These are phyloP conservation scores for Saussurea involucrata DNA, from an alignment of 129 eudicot species.

Conservation along the genomic window DNA sequence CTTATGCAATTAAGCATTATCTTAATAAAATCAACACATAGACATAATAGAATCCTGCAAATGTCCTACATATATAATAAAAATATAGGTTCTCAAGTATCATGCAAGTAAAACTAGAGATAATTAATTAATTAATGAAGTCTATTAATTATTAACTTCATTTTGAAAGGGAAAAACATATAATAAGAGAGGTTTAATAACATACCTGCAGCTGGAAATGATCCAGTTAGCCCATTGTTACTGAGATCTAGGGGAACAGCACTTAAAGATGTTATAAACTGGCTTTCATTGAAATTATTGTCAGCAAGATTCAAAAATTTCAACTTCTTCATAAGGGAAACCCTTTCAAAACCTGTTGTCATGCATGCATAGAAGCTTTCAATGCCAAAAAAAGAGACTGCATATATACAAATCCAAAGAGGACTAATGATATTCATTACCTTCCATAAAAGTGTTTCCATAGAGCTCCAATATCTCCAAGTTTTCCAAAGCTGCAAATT, in stretches of 20 bases:
- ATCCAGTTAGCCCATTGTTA: background rate
- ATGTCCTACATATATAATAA: too few relatives aligned
- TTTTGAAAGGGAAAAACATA: too few relatives aligned
- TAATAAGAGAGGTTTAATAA: too few relatives aligned
- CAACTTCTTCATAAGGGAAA: background rate
- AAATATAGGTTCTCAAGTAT: too few relatives aligned
- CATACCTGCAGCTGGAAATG: too few relatives aligned
- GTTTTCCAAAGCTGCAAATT: slow-evolving; percentile 23
- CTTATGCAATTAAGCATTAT: too few relatives aligned
- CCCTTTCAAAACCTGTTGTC: background rate
- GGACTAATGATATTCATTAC: background rate
- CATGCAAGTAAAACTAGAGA: too few relatives aligned
- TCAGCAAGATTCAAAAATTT: background rate
- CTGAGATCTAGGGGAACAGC: background rate
- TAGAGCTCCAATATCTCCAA: slow-evolving; percentile 15
- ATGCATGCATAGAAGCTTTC: background rate
- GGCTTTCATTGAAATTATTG: slow-evolving; percentile 5
- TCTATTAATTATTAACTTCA: too few relatives aligned
- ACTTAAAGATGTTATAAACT: slow-evolving; percentile 8
- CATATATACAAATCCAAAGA: background rate
- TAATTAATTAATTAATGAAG: too few relatives aligned
- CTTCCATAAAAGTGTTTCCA: background rate
- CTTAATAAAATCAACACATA: too few relatives aligned
- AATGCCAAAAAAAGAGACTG: background rate
- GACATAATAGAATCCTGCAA: too few relatives aligned